A percentile compares a stretch with the other conserved stretches of the same genome.
Evolutionary conservation across 305 asterid genomes (phyloP).

Genomic region (Plantago rigida): DNA sequence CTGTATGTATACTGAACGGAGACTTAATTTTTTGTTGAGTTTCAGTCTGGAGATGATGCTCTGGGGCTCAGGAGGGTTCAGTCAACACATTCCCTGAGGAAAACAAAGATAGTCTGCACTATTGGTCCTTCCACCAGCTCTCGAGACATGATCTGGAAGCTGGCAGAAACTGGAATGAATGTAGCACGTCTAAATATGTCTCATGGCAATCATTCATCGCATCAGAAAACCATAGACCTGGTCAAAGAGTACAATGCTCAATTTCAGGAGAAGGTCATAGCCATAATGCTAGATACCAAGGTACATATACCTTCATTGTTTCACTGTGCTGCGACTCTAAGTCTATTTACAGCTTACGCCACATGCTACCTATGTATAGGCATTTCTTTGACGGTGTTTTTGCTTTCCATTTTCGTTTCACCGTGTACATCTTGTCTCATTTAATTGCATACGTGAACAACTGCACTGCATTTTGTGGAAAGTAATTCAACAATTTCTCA

Average conservation of each 20-base stretch:
- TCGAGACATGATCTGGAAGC: conserved; percentile 90
- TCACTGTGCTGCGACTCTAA: conserved; percentile 10
- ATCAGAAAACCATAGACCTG: conserved; percentile 75
- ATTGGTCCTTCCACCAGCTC: conserved; percentile 96
- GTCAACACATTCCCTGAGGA: conserved; percentile 42
- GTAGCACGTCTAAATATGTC: conserved; percentile 97
- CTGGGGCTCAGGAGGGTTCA: conserved; percentile 30
- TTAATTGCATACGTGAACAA: too few species aligned
- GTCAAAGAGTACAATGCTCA: conserved; percentile 91
- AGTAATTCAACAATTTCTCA: too few species aligned
- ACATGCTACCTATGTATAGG: conserved; percentile 11
- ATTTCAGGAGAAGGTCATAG: conserved; percentile 60
- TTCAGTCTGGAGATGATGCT: conserved; percentile 44
- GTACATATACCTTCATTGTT: conserved; percentile 32
- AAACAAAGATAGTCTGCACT: conserved; percentile 86
- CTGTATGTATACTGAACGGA: too few species aligned
- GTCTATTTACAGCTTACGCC: conserved; percentile 17
- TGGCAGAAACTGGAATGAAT: conserved; percentile 92
- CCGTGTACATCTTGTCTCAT: too few species aligned
- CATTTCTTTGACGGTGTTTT: too few species aligned
- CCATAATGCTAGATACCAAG: conserved; percentile 96
- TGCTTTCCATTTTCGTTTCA: too few species aligned
- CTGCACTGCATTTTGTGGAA: too few species aligned
- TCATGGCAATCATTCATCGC: conserved; percentile 92
- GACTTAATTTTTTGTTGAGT: conserved; percentile 15